Base-by-base conservation (phyloP, 2,329 filamentous ascomycete species). In the Fusarium sp. region DNA sequence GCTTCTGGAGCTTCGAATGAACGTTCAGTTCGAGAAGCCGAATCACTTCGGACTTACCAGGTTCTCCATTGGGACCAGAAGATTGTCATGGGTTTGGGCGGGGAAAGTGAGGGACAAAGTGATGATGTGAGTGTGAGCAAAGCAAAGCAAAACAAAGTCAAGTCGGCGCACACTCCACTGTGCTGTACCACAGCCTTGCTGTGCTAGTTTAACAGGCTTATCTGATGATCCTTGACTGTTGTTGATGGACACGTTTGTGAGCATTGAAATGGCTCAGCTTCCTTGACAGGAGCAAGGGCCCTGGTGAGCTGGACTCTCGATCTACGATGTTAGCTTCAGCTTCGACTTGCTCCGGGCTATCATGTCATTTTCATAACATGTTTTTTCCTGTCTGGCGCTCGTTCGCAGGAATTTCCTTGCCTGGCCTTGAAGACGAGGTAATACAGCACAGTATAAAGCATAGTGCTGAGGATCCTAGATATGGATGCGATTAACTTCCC, bases 291-390 rank as follows among this genome's bases (percentile, higher is more conserved):
- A 69, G 52, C 74, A 76, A 73, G 74, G 70, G 51, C 48, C 74
- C 75, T 60, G 57, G 75, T 74, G 69, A 68, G 70, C 69, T 63
- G 51, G 62, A 60, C 74, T 71, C 73, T 77, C 58, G 57, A 73
- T 73, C 60, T 69, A 33, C 49, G 35, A 42, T 63, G 35, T 45
- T 73, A 63, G 57, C 70, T 66, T 73, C 64, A 73, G 63, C 71
- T 70, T 69, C 44, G 25, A 59, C 48, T 62, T 48, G 38, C 27
- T 66, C 42, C 42, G 54, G 60, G 38, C 31, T 29, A 66, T 69
- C 71, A 72, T 62, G 38, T 54, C 44, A 69, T 66, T 65, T 8
- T 35, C 44, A 35, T 29, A 48, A 39, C 56, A 51, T 68, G 38
- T 35, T 52, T 69, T 27, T 23, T 29, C 23, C 41, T 61, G 14